These are phyloP conservation scores for Protea cynaroides DNA, from an alignment of 164 flowering plant species.

Conservation along the genomic window DNA sequence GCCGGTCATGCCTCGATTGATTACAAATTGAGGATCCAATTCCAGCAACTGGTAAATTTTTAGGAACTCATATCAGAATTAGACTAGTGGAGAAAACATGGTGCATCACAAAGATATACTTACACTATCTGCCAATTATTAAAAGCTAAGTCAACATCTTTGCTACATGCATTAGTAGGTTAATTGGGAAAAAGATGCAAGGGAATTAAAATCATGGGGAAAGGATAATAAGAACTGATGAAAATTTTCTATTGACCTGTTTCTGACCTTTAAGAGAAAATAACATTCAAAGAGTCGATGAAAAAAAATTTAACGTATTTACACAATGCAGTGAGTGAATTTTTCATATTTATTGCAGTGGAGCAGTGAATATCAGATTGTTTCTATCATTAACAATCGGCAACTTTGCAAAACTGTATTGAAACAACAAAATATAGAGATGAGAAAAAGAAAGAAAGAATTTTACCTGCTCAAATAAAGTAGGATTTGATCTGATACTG, in stretches of 20 bases:
- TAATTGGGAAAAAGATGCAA: neutral
- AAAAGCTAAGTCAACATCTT: neutral
- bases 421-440: neutral
- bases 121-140: no score
- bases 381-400: neutral
- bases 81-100: slow-evolving; percentile 1
- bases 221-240: no score
- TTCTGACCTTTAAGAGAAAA: no score
- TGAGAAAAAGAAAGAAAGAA: slow-evolving; percentile 2
- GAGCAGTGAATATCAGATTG: neutral
- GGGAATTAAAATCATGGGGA: no score
- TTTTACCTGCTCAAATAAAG: slow-evolving; percentile 56
- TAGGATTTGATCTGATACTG: slow-evolving; percentile 37
- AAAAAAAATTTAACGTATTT: no score
- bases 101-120: neutral
- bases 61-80: slow-evolving; percentile 5
- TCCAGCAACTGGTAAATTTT: slow-evolving; percentile 49
- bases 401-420: neutral
- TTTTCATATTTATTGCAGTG: neutral
- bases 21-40: slow-evolving; percentile 46
- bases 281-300: no score
- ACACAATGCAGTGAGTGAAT: no score
- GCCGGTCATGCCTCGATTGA: slow-evolving; percentile 53
- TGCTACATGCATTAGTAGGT: neutral
- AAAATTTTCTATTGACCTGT: no score